Base-by-base conservation (phyloP, 179 eudicot genomes). In the Corrigiola litoralis region DNA sequence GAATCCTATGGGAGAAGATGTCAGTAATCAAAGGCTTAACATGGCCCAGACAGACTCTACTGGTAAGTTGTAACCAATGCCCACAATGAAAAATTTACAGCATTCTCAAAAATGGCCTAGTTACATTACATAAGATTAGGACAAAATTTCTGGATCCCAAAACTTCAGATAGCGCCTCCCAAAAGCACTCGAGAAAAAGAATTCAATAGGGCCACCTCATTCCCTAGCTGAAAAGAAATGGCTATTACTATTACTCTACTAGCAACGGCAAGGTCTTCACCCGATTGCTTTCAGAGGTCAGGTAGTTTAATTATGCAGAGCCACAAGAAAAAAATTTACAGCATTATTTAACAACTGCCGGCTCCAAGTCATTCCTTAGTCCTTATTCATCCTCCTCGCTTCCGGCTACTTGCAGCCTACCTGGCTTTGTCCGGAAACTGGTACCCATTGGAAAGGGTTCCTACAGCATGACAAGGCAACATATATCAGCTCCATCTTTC, bases 401-500 rank as follows among this genome's bases (percentile, higher is more conserved):
- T 29, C 78, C 62, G 20, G 49, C 45, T 20, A 49, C 57, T 29
- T 69, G 72, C 9, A 60, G 68, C 77, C 78, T 76, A 55, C 82
- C 76, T 46, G 83, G 70, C 54, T 77, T 87, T 20, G 74, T 23
- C 36, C 82, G 78, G 44, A 75, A 69, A 68, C 58, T 79, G 58
- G 66, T 63, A 14, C 84, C 81, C 66, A 74, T 70, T 1, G 95
- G 95, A 67, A 87, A 87, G 18, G 90, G 90, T 71, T 87, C 94
- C 94, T 87, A 36, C 67, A 71, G 0, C 37, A 41, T 1, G 51
- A 60, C 27, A 37, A 36, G 10, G 32, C 2, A 17, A 32, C 6
- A 25, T 33, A 58, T 16, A 13, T 47, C 6, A 68, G 63, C 28
- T 18, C 45, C 27, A 54, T 18, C 25, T 31, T 45, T 25, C 7